phyloP scores from a whole-genome alignment of 2,329 filamentous ascomycete species.

The Geosmithia morbida region DNA sequence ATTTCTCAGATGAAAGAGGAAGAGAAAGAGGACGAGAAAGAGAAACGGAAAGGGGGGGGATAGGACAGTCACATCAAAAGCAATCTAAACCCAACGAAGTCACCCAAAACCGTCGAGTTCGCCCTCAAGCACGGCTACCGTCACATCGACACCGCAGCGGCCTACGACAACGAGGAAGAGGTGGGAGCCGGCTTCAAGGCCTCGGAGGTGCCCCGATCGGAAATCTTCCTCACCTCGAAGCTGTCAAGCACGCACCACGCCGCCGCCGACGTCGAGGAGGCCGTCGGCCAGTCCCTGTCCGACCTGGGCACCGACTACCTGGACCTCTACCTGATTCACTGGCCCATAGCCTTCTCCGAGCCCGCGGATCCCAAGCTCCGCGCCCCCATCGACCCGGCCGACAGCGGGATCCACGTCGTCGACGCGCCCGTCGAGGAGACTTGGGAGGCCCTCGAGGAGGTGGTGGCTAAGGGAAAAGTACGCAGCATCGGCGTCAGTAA shows the following conservation, averaged over 20 bases:
- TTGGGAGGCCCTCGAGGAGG: conserved; percentile 45
- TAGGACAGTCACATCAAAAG: neutral
- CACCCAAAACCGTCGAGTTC: conserved; percentile 6
- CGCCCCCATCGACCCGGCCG: conserved; percentile 23
- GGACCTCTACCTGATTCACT: conserved; percentile 33
- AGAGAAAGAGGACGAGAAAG: no score
- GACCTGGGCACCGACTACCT: conserved; percentile 35
- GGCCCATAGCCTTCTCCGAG: conserved; percentile 27
- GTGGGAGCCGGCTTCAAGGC: conserved; percentile 24
- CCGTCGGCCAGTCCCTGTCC: conserved; percentile 28
- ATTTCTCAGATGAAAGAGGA: neutral
- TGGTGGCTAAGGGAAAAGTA: conserved; percentile 37
- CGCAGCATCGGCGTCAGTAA: conserved; percentile 45
- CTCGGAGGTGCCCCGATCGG: conserved; percentile 21
- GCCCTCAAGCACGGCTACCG: conserved; percentile 25
- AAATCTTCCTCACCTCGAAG: conserved; percentile 42
- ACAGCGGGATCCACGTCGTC: conserved; percentile 24
- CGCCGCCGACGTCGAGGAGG: conserved; percentile 29
- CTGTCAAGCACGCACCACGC: conserved; percentile 43
- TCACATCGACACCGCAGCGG: conserved; percentile 27
- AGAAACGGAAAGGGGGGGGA: no score
- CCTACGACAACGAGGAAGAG: conserved; percentile 25
- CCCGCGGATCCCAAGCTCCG: conserved; percentile 24
- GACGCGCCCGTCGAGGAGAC: conserved; percentile 35
- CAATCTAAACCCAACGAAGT: conserved; percentile 5